Base-by-base conservation (phyloP, 202 grass and related monocot genomes). In the Zoysia matrella region DNA sequence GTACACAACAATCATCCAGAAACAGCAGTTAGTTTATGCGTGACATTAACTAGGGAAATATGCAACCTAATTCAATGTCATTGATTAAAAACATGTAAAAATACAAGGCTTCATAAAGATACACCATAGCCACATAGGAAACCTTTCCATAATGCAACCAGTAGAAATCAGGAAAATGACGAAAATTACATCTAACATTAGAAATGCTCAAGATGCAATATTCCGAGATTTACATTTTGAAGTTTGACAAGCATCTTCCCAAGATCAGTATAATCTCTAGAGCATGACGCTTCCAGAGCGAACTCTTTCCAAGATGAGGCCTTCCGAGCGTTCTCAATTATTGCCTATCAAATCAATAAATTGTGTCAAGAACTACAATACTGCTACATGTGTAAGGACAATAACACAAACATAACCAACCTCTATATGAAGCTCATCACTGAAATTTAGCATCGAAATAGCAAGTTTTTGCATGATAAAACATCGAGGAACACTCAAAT, bases 191-290 rank as follows among this genome's bases (percentile, higher is more conserved):
- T 63, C 1, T 52, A 60, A n/a, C 11, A 73, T 74, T 74, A 13
- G 36, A 39, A 47, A 50, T 30, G 49, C n/a, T 60, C 57, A 61
- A 30, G 18, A 30, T 61, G 43, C 52, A 72, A 63, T 69, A 64
- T 78, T n/a, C 63, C 87, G 58, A 73, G 58, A 81, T 72, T 86
- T 93, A 99, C 96, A 50, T 91, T 96, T 85, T 90, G 67, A 80
- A 99, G 89, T 86, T 94, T 99, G 68, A 96, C 36, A 68, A 99
- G 96, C 91, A 99, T 90, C 87, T 83, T 91, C 80, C 96, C 96
- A 60, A 99, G 91, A 88, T 92, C 96, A 84, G 68, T 77, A 81
- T 99, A 99, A 81, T 90, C 82, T 82, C 51, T 87, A 86, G 93
- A 96, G 10, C 42, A 86, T 39, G 93, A 96, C 51, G 91, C 87